Evolutionary conservation across 306 rosid species (phyloP).

Genomic region (Acacia melanoxylon): DNA sequence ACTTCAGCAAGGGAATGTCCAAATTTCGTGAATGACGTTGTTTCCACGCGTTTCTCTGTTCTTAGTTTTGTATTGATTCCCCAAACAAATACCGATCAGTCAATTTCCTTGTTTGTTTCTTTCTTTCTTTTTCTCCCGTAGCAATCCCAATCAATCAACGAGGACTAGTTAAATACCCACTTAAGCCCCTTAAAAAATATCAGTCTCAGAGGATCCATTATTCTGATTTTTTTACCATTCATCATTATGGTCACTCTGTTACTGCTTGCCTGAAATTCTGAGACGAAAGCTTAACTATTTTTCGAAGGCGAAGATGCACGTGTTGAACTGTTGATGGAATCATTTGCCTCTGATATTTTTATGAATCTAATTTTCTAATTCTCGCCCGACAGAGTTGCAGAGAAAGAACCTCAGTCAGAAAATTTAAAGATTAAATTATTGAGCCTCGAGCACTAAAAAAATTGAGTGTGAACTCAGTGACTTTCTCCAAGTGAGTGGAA

Average conservation of each 20-base stretch:
- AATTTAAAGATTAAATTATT: neutral
- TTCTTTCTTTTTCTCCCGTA: neutral
- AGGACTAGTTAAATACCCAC: conserved; percentile 11
- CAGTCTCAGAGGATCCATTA: neutral
- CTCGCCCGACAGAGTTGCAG: neutral
- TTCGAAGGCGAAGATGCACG: neutral
- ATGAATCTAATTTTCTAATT: neutral
- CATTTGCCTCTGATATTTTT: neutral
- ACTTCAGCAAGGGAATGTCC: conserved; percentile 16
- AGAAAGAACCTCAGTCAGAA: neutral
- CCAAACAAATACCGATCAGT: conserved; percentile 6
- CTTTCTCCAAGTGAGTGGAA: neutral
- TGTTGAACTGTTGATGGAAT: neutral
- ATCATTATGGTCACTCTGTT: neutral
- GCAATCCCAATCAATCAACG: conserved; percentile 25
- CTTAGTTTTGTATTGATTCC: conserved; percentile 26
- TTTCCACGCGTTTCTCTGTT: conserved; percentile 7
- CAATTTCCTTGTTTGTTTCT: neutral
- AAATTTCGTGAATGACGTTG: conserved; percentile 26
- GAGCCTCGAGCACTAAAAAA: conserved; percentile 10
- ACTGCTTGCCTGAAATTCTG: neutral
- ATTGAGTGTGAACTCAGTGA: neutral
- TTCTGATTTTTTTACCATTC: neutral
- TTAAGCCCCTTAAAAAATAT: neutral
- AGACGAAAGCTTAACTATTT: neutral